Evolutionary conservation across 2,329 filamentous ascomycete species (phyloP).

Genomic region (Polychaeton citri): DNA sequence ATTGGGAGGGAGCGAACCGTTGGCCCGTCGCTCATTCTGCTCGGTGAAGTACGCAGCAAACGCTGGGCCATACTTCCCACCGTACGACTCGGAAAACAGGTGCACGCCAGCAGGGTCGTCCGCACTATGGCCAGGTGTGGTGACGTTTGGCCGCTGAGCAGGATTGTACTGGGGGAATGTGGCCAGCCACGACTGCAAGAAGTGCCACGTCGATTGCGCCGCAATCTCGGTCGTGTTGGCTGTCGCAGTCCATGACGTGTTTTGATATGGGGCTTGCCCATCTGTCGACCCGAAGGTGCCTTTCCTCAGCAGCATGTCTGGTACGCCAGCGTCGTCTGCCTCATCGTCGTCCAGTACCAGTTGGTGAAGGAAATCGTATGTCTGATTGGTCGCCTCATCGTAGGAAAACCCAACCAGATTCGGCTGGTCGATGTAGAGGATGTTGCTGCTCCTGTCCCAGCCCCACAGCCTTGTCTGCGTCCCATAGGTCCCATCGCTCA

Average conservation of each 20-base stretch:
- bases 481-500: slow-evolving; percentile 34
- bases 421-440: slow-evolving; percentile 50
- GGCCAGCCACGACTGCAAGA: slow-evolving; percentile 46
- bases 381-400: slow-evolving; percentile 50
- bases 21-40: slow-evolving; percentile 44
- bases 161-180: slow-evolving; percentile 23
- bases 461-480: slow-evolving; percentile 49
- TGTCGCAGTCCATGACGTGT: slow-evolving; percentile 12
- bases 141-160: slow-evolving; percentile 20
- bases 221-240: slow-evolving; percentile 24
- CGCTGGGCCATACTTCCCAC: slow-evolving; percentile 50
- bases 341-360: slow-evolving; percentile 11
- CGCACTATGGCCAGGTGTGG: not conserved
- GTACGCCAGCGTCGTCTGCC: slow-evolving; percentile 9
- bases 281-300: slow-evolving; percentile 51
- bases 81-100: slow-evolving; percentile 15
- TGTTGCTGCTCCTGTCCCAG: slow-evolving; percentile 49
- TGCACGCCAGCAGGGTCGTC: slow-evolving; percentile 4
- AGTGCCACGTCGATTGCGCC: slow-evolving; percentile 46
- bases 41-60: slow-evolving; percentile 43
- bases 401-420: slow-evolving; percentile 58
- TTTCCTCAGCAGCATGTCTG: slow-evolving; percentile 36
- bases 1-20: slow-evolving; percentile 24
- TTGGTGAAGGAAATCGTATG: slow-evolving; percentile 28
- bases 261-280: slow-evolving; percentile 6